Evolutionary conservation across 164 flowering plant genomes (phyloP), one percentile per base, ranked within the genome.

Genomic region (Kalanchoe fedtschenkoi): DNA sequence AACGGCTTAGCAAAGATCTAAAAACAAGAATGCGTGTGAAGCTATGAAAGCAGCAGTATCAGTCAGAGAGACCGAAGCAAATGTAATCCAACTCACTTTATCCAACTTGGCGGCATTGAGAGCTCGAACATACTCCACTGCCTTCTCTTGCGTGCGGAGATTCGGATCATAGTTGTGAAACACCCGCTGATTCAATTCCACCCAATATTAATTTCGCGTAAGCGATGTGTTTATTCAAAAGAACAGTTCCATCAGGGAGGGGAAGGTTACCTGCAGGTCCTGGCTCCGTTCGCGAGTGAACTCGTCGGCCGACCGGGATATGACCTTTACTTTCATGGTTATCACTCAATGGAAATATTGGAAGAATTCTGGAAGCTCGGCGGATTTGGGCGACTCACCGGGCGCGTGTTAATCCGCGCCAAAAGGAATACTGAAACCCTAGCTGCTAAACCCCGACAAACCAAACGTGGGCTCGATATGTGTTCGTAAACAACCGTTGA

Each of bases 1-100:
- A 93, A 93, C 35, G 99, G 99, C 70, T 78, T 84, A 2, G 97
- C 99, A 79, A 84, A 88, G 59, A 93, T 80, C 99, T 93, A 55
- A 5, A 42, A 32, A 28, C 3, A 44, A 11, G 10, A 28, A 61
- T n/a, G n/a, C n/a, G n/a, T n/a, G n/a, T n/a, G n/a, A n/a, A n/a
- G n/a, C n/a, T n/a, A n/a, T n/a, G n/a, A n/a, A n/a, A n/a, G n/a
- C n/a, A n/a, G n/a, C n/a, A n/a, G n/a, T n/a, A n/a, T n/a, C n/a
- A n/a, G n/a, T n/a, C n/a, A n/a, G n/a, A n/a, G n/a, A n/a, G n/a
- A n/a, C n/a, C 5, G 2, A 34, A 26, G 58, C 13, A 35, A 61
- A 38, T 19, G 13, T 10, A 59, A n/a, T n/a, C 32, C 35, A 28
- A 19, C 7, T 41, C 53, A 88, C 98, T 96, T 90, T 90, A 1